These are phyloP conservation scores for Exophiala spinifera DNA, from an alignment of 2,329 filamentous ascomycete species.

Conservation along the genomic window DNA sequence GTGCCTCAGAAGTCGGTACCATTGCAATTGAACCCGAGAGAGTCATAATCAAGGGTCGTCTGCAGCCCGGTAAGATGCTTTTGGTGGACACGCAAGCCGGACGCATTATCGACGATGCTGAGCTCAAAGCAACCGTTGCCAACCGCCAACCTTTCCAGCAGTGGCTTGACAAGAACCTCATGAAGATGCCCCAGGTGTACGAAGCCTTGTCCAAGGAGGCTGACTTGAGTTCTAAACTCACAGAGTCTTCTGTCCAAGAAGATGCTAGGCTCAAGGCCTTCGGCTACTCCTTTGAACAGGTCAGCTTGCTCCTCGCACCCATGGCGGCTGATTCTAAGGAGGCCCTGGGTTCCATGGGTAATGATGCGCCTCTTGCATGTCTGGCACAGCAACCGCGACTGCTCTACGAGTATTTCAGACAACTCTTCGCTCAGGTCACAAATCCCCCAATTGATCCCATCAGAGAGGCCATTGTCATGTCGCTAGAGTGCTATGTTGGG, in stretches of 20 bases:
- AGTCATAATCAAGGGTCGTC: constrained; percentile 85
- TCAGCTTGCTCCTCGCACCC: constrained; percentile 83
- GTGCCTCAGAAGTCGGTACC: constrained; percentile 92
- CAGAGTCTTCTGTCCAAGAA: constrained; percentile 71
- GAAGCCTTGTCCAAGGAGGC: constrained; percentile 55
- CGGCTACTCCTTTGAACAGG: constrained; percentile 93
- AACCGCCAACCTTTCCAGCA: constrained; percentile 80
- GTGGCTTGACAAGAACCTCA: constrained; percentile 82
- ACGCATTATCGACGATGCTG: constrained; percentile 88
- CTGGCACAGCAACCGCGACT: constrained; percentile 84
- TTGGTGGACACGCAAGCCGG: constrained; percentile 88
- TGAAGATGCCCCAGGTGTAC: constrained; percentile 74
- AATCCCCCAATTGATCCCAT: constrained; percentile 98
- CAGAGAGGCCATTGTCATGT: constrained; percentile 97
- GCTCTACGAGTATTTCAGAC: constrained; percentile 93
- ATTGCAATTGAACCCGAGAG: constrained; percentile 87
- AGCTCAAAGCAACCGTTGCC: constrained; percentile 86
- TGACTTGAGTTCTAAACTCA: constrained; percentile 65
- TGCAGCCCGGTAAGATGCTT: constrained; percentile 94
- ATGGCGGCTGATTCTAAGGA: constrained; percentile 99
- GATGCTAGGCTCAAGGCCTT: constrained; percentile 82
- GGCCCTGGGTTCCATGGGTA: constrained; percentile 95
- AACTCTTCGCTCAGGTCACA: constrained; percentile 96
- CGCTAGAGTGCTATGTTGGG: constrained; percentile 90
- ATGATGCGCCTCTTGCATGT: constrained; percentile 89